These are phyloP conservation scores for Tinospora cordifolia DNA, from an alignment of 164 flowering plant species.

Conservation along the genomic window DNA sequence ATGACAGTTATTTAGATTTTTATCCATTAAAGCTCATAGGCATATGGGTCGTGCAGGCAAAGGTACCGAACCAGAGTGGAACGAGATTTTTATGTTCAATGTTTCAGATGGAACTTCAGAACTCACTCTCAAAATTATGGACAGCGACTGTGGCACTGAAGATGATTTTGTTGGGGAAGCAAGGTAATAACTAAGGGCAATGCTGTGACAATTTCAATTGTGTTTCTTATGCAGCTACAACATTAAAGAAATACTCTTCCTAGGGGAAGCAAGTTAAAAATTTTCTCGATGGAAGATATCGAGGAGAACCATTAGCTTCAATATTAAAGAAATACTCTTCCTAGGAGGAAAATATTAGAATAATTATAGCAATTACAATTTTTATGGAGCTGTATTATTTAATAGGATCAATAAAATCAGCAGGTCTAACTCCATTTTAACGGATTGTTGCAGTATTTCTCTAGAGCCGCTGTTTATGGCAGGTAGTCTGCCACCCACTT, in stretches of 20 bases:
- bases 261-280: too few species aligned
- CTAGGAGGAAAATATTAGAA: too few species aligned
- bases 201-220: too few species aligned
- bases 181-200: constrained; percentile 44
- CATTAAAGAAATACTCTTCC: too few species aligned
- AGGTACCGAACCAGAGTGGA: constrained; percentile 80
- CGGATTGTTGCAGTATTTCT: constrained; percentile 38
- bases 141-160: constrained; percentile 42
- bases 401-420: too few species aligned
- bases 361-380: too few species aligned
- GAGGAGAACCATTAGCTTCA: too few species aligned
- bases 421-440: too few species aligned
- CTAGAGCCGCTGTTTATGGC: constrained; percentile 46
- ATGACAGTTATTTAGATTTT: background rate
- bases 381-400: too few species aligned
- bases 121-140: constrained; percentile 51
- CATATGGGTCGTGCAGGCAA: constrained; percentile 37
- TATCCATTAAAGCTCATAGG: background rate
- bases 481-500: constrained; percentile 46
- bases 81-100: constrained; percentile 67
- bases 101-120: constrained; percentile 44
- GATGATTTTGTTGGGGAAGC: constrained; percentile 81
- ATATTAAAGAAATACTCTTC: too few species aligned
- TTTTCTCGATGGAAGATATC: too few species aligned
- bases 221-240: too few species aligned